Evolutionary conservation across 2,329 filamentous ascomycete genomes (phyloP).

Genomic region (Fusarium sulawesiense): DNA sequence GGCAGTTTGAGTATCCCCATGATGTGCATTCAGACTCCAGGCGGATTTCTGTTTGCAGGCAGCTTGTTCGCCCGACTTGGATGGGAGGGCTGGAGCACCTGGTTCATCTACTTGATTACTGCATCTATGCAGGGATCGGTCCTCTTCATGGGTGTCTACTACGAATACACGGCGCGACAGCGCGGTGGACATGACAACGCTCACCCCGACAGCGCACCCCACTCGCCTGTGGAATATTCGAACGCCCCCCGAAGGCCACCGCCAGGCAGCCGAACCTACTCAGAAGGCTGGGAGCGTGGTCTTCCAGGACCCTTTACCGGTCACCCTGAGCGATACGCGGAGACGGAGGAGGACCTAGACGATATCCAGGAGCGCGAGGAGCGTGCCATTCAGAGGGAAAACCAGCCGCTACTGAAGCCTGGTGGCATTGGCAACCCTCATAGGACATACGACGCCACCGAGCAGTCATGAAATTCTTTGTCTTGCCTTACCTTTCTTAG

Average conservation of each 20-base stretch:
- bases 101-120: conserved; percentile 90
- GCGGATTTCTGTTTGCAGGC: conserved; percentile 87
- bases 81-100: conserved; percentile 89
- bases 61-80: conserved; percentile 86
- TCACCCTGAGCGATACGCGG: conserved; percentile 64
- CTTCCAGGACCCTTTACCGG: conserved; percentile 63
- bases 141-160: conserved; percentile 82
- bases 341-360: conserved; percentile 63
- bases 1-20: conserved; percentile 94
- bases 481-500: background rate
- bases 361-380: conserved; percentile 64
- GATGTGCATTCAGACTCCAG: conserved; percentile 98
- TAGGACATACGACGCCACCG: conserved; percentile 53
- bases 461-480: conserved; percentile 21
- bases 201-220: conserved; percentile 42
- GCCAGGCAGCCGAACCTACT: conserved; percentile 57
- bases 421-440: conserved; percentile 62
- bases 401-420: conserved; percentile 61
- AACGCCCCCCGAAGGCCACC: conserved; percentile 50
- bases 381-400: conserved; percentile 62
- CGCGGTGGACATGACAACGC: conserved; percentile 42
- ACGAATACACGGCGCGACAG: conserved; percentile 66
- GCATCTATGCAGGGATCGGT: conserved; percentile 86
- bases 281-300: conserved; percentile 63
- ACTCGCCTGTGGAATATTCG: conserved; percentile 47